Base-by-base conservation (phyloP, 1,284 basidiomycete species). In the Malassezia brasiliensis region DNA sequence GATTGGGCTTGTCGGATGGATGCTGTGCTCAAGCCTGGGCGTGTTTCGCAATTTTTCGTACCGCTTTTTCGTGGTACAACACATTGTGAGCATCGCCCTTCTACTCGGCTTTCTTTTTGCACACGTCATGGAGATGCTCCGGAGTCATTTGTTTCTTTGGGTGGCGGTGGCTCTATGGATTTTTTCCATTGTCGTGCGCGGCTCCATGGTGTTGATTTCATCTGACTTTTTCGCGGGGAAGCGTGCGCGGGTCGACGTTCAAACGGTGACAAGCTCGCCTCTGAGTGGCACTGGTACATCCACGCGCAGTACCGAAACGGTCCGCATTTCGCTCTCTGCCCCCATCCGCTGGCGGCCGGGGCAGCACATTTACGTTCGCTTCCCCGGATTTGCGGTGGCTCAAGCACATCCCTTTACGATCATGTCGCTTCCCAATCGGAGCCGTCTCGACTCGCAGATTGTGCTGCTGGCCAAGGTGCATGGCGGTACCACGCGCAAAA, bases 31-130 rank as follows among this genome's bases (percentile, higher is more conserved):
- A 4, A 68, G 66, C 50, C 36, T 63, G n/a, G 59, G 62, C 1
- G 53, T 62, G 11, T 54, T 73, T n/a, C 59, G 72, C 3, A 59
- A 65, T 17, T 49, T 62, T 37, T 66, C 59, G 25, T 74, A 74
- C 60, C 66, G 71, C 44, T 60, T 74, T 19, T 74, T 71, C 45
- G 61, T 72, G 36, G 45, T 67, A 20, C 56, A 68, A 15, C 72
- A 74, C 49, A 54, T 73, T 5, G 53, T 60, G n/a, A 44, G 59
- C 17, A 58, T 63, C 2, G 50, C 66, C 19, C 32, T 64, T 20
- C 64, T 74, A 41, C 49, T 74, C 3, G 72, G 39, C 25, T 62
- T 45, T 20, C 35, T 49, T 11, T 53, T 58, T 14, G 38, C 31
- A 3, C 56, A 62, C n/a, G 40, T 59, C 2, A 40, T 59, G 5